Percentiles rank a stretch among this genome's conserved stretches.
phyloP scores from a whole-genome alignment of 2,329 filamentous ascomycete genomes.

The Mycosphaerelloides madeirae region DNA sequence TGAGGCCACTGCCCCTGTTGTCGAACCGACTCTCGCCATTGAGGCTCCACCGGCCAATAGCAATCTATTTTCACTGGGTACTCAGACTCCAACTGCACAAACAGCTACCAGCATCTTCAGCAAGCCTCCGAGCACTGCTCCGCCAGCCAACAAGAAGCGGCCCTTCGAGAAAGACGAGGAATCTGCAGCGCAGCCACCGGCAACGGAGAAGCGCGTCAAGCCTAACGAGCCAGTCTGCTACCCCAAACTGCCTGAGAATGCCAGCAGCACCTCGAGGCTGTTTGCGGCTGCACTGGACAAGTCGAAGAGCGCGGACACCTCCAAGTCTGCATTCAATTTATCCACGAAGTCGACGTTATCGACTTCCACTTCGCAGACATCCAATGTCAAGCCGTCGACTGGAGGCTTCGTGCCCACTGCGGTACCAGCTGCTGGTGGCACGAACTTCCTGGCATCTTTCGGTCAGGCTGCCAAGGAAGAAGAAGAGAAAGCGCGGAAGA shows the following conservation, averaged over 20 bases:
- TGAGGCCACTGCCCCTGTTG: constrained; percentile 5
- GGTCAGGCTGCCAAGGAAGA: constrained; percentile 33
- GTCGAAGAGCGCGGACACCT: background rate
- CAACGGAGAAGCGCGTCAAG: constrained; percentile 30
- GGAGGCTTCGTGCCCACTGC: constrained; percentile 14
- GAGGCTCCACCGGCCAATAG: background rate
- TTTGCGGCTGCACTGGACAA: constrained; percentile 28
- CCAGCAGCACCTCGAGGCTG: constrained; percentile 29
- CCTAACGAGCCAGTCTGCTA: constrained; percentile 25
- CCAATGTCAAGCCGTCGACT: constrained; percentile 3
- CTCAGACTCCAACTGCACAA: constrained; percentile 19
- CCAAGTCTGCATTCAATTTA: constrained; percentile 11
- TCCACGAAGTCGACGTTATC: constrained; percentile 17
- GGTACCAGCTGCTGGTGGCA: constrained; percentile 23
- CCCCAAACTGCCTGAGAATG: constrained; percentile 27
- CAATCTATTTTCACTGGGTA: constrained; percentile 9
- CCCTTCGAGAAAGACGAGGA: constrained; percentile 20
- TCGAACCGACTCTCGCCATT: background rate
- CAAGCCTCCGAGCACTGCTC: constrained; percentile 25
- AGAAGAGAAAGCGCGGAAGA: constrained; percentile 42
- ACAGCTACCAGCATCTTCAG: constrained; percentile 13
- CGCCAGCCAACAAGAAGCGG: constrained; percentile 23
- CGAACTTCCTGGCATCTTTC: constrained; percentile 40
- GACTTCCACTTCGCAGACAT: constrained; percentile 3
- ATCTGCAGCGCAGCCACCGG: constrained; percentile 13